These are phyloP conservation scores for Metarhizium rileyi DNA, from an alignment of 2,329 filamentous ascomycete genomes.

Conservation along the genomic window DNA sequence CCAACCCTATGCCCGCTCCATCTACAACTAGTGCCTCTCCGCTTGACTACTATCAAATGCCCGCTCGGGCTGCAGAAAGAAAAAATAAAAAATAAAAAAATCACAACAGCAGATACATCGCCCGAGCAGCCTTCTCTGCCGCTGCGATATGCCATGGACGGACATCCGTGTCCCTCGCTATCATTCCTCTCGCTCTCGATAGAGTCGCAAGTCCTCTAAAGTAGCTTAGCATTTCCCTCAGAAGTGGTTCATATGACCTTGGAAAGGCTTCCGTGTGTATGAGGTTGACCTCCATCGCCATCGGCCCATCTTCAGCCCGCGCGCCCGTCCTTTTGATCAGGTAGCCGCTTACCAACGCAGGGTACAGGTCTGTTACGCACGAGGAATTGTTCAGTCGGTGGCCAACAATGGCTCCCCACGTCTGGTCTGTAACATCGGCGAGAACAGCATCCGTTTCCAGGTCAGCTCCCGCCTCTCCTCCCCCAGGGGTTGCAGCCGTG, in stretches of 20 bases:
- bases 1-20: constrained; percentile 1
- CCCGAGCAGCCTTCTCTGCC: constrained; percentile 58
- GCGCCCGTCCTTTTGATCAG: constrained; percentile 53
- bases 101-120: constrained; percentile 56
- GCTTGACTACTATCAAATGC: constrained; percentile 8
- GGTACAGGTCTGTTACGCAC: constrained; percentile 43
- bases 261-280: constrained; percentile 44
- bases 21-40: neutral
- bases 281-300: constrained; percentile 54
- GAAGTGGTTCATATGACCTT: constrained; percentile 49
- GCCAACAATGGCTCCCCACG: constrained; percentile 62
- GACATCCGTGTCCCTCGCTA: constrained; percentile 49
- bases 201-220: constrained; percentile 61
- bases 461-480: constrained; percentile 32
- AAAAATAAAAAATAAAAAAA: no score
- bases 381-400: constrained; percentile 54
- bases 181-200: constrained; percentile 54
- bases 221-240: constrained; percentile 61
- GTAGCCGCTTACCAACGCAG: constrained; percentile 54
- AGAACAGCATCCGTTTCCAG: constrained; percentile 51
- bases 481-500: constrained; percentile 36
- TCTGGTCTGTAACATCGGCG: constrained; percentile 63
- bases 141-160: constrained; percentile 71
- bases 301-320: constrained; percentile 46
- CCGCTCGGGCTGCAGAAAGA: constrained; percentile 10